phyloP scores from a whole-genome alignment of 1,284 basidiomycete genomes.

The Boletus subluridellus region DNA sequence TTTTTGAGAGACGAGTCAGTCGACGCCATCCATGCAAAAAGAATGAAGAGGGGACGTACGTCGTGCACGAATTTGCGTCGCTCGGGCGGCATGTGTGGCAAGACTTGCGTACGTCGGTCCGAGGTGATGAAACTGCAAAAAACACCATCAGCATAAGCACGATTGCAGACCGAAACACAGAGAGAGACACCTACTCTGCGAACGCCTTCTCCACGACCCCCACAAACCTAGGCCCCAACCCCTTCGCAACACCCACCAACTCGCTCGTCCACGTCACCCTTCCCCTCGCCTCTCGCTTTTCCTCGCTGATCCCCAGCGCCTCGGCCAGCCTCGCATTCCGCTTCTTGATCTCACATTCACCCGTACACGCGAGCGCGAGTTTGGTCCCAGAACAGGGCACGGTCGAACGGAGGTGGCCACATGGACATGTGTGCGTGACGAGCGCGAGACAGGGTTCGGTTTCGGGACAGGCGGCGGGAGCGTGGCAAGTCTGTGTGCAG shows the following conservation, averaged over 20 bases:
- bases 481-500: conserved; percentile 77
- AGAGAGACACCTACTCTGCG: conserved; percentile 56
- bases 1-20: not conserved
- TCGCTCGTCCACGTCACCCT: conserved; percentile 61
- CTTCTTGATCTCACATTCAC: conserved; percentile 77
- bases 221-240: conserved; percentile 54
- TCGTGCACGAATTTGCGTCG: conserved; percentile 77
- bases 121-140: conserved; percentile 60
- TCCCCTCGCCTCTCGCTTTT: conserved; percentile 35
- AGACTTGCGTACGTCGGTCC: conserved; percentile 64
- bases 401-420: conserved; percentile 73
- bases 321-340: conserved; percentile 84
- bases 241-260: conserved; percentile 54
- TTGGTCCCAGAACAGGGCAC: conserved; percentile 58
- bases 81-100: conserved; percentile 78
- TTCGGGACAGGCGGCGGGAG: conserved; percentile 79
- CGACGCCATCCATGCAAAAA: too few relatives aligned
- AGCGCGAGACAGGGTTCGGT: conserved; percentile 67
- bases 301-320: conserved; percentile 74
- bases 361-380: conserved; percentile 67
- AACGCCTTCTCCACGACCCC: conserved; percentile 74
- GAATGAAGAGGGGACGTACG: conserved; percentile 51
- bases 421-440: conserved; percentile 70
- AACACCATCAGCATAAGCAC: not conserved
- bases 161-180: not conserved